A percentile compares a stretch with the other conserved stretches of the same genome.
These are phyloP conservation scores for Graphilbum fragrans DNA, from an alignment of 2,329 filamentous ascomycete genomes.

Conservation along the genomic window DNA sequence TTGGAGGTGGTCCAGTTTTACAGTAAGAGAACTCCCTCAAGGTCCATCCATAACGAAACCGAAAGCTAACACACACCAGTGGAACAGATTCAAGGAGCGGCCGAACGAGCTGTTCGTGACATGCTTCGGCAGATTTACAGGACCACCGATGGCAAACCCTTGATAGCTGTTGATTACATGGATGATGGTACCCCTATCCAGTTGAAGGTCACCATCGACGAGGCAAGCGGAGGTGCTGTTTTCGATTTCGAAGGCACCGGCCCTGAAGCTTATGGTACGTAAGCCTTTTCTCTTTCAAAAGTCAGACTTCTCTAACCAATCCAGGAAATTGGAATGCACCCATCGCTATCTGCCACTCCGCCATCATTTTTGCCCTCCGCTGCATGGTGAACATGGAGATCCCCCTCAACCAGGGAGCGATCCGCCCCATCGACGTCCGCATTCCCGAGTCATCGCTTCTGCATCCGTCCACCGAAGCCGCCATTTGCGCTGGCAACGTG, in stretches of 20 bases:
- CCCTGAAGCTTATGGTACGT: conserved; percentile 60
- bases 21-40: too few relatives aligned
- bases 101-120: conserved; percentile 61
- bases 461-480: conserved; percentile 62
- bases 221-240: conserved; percentile 58
- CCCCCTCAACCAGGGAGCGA: conserved; percentile 75
- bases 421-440: conserved; percentile 61
- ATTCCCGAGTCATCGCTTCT: conserved; percentile 65
- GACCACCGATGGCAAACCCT: conserved; percentile 52
- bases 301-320: too few relatives aligned
- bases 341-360: conserved; percentile 65
- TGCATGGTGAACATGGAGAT: conserved; percentile 73
- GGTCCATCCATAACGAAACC: too few relatives aligned
- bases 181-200: conserved; percentile 73
- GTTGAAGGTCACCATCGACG: conserved; percentile 63
- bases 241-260: conserved; percentile 71
- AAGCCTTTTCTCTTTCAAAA: too few relatives aligned
- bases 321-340: conserved; percentile 74
- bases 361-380: conserved; percentile 77
- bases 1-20: conserved; percentile 70
- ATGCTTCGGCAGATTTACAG: conserved; percentile 60
- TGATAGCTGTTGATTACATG: conserved; percentile 72
- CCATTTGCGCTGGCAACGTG: conserved; percentile 75
- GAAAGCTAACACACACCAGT: too few relatives aligned
- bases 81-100: conserved; percentile 70